phyloP scores from a whole-genome alignment of 176 grass and related monocot genomes.

The Typha latifolia region DNA sequence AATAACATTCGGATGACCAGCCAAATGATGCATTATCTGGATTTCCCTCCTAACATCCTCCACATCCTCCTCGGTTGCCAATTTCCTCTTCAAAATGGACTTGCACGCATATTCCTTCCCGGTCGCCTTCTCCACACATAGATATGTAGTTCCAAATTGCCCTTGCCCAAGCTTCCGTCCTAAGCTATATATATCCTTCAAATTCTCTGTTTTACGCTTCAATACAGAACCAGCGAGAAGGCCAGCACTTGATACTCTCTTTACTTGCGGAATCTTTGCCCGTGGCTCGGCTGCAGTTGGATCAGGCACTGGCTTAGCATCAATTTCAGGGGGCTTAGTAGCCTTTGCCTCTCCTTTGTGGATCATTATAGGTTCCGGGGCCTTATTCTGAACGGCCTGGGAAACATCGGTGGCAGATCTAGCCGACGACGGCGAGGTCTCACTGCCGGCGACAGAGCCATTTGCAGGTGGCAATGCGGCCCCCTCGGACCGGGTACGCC shows the following conservation, averaged over 20 bases:
- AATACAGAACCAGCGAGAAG: conserved; percentile 16
- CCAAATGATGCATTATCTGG: conserved; percentile 30
- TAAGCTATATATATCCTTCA: conserved; percentile 32
- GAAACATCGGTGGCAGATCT: neutral
- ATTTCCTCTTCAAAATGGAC: conserved; percentile 25
- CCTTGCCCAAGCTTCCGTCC: conserved; percentile 27
- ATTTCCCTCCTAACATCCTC: conserved; percentile 32
- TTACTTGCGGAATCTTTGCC: neutral
- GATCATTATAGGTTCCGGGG: conserved; percentile 3
- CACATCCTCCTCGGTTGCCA: conserved; percentile 19
- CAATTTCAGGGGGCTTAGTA: neutral
- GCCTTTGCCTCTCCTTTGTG: conserved; percentile 2
- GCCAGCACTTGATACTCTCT: conserved; percentile 18
- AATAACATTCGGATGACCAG: conserved; percentile 29
- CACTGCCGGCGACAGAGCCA: neutral
- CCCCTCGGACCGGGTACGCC: neutral
- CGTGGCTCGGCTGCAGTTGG: neutral
- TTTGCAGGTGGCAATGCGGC: conserved; percentile 7
- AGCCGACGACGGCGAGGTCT: conserved; percentile 6
- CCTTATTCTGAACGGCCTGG: neutral
- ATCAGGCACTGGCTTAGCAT: neutral
- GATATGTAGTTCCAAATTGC: conserved; percentile 29
- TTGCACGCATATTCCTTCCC: conserved; percentile 32
- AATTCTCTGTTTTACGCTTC: conserved; percentile 24
- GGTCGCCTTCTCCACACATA: conserved; percentile 21